A percentile compares a stretch with the other conserved stretches of the same genome.
phyloP scores from a whole-genome alignment of 2,329 filamentous ascomycete species.

The Bipolaris cookei region DNA sequence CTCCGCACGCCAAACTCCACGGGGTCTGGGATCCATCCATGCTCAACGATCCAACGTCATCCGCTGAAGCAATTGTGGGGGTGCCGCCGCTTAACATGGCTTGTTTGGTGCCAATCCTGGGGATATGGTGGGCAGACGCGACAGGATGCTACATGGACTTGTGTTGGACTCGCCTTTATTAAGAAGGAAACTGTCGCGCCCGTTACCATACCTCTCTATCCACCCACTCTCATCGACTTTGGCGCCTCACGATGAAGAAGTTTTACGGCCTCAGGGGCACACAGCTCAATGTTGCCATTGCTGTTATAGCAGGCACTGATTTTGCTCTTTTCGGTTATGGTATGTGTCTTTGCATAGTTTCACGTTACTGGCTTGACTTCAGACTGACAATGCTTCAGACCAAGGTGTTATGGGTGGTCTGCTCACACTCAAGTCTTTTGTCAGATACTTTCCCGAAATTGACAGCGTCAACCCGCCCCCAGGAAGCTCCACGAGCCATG shows the following conservation, averaged over 20 bases:
- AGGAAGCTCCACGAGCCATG: conserved; percentile 41
- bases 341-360: conserved; percentile 19
- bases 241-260: conserved; percentile 35
- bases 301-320: conserved; percentile 73
- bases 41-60: conserved; percentile 27
- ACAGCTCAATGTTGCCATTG: conserved; percentile 70
- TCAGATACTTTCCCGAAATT: conserved; percentile 53
- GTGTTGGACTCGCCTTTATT: conserved; percentile 1
- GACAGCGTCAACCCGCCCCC: conserved; percentile 47
- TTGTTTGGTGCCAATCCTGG: conserved; percentile 9
- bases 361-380: neutral
- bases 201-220: neutral
- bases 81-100: conserved; percentile 18
- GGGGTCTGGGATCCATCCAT: conserved; percentile 17
- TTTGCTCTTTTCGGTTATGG: conserved; percentile 72
- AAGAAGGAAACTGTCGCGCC: conserved; percentile 12
- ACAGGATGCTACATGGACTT: conserved; percentile 14
- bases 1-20: conserved; percentile 27
- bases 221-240: neutral
- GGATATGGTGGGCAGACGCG: conserved; percentile 9
- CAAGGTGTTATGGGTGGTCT: conserved; percentile 67
- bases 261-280: conserved; percentile 72
- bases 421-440: conserved; percentile 70
- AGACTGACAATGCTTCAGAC: conserved; percentile 27
- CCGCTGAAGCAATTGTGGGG: conserved; percentile 13